Conservation (phyloP, 176 grass and related monocot species). For the Ampelocalamus luodianensis region DNA sequence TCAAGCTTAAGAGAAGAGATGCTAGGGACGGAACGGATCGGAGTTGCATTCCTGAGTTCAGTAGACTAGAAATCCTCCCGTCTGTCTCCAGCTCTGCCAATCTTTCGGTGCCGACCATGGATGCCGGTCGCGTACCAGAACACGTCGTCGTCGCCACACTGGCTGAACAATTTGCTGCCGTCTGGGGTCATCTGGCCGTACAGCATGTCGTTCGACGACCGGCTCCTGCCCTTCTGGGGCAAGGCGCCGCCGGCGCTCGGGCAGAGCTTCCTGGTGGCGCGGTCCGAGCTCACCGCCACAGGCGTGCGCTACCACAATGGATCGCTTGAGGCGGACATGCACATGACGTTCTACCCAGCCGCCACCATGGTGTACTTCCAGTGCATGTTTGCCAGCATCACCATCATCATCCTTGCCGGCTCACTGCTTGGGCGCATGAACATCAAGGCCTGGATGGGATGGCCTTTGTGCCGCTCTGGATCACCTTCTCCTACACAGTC, state of each 20-base stretch:
- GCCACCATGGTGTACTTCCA: constrained; percentile 72
- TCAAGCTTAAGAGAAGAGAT: no score
- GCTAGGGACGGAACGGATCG: no score
- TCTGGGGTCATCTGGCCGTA: constrained; percentile 68
- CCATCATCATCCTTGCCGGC: constrained; percentile 63
- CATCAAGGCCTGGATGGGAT: constrained; percentile 87
- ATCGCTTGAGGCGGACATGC: constrained; percentile 30
- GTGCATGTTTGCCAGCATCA: constrained; percentile 69
- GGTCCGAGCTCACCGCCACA: constrained; percentile 54
- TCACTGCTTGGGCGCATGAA: constrained; percentile 74
- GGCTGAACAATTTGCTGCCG: constrained; percentile 76
- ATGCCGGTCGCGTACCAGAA: constrained; percentile 48
- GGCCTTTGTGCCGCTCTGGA: constrained; percentile 72
- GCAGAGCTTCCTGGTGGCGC: constrained; percentile 56
- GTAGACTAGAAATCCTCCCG: neutral
- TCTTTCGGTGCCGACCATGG: neutral
- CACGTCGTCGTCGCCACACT: constrained; percentile 46
- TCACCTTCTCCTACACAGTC: constrained; percentile 68
- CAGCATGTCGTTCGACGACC: constrained; percentile 67
- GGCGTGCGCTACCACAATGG: constrained; percentile 22
- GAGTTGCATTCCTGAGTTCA: neutral
- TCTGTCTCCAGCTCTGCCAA: neutral
- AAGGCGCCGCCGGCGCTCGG: constrained; percentile 48
- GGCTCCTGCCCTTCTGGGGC: constrained; percentile 76
- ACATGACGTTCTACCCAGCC: constrained; percentile 48